Evolutionary conservation across 2,329 filamentous ascomycete species (phyloP).

Genomic region (Aspergillus caelatus): DNA sequence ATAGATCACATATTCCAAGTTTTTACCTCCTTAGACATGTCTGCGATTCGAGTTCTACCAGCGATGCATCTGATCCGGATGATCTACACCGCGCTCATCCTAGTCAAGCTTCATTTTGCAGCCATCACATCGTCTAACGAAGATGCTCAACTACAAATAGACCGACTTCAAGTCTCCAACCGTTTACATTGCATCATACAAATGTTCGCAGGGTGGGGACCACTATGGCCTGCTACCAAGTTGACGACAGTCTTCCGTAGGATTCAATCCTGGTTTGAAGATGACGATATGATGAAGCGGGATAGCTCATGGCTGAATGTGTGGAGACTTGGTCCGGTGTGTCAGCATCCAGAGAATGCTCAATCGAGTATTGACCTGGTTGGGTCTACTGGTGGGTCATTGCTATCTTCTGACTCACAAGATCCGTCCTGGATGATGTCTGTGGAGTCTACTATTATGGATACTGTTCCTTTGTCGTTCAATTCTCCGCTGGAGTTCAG

Average conservation of each 20-base stretch:
- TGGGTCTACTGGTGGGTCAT: not conserved
- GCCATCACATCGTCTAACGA: not conserved
- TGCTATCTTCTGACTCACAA: not conserved
- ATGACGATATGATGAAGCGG: not conserved
- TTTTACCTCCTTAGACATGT: slow-evolving; percentile 9
- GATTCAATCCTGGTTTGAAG: not conserved
- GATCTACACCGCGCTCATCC: slow-evolving; percentile 1
- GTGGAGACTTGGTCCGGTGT: not conserved
- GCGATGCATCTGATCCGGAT: slow-evolving; percentile 5
- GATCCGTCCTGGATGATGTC: not conserved
- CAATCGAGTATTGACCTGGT: not conserved
- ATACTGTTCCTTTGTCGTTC: not conserved
- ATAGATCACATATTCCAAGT: not conserved
- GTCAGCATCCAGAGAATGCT: no score
- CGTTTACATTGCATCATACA: not conserved
- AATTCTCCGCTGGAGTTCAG: not conserved
- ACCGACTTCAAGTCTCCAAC: not conserved
- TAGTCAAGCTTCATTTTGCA: slow-evolving; percentile 8
- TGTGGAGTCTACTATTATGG: not conserved
- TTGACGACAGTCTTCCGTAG: not conserved
- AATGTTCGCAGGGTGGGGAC: slow-evolving; percentile 2
- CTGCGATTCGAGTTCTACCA: slow-evolving; percentile 3
- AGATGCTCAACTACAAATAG: not conserved
- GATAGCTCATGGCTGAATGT: not conserved
- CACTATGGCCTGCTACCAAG: slow-evolving; percentile 7